These are phyloP conservation scores for Chrysoporthe cubensis DNA, from an alignment of 2,329 filamentous ascomycete species.

Conservation along the genomic window DNA sequence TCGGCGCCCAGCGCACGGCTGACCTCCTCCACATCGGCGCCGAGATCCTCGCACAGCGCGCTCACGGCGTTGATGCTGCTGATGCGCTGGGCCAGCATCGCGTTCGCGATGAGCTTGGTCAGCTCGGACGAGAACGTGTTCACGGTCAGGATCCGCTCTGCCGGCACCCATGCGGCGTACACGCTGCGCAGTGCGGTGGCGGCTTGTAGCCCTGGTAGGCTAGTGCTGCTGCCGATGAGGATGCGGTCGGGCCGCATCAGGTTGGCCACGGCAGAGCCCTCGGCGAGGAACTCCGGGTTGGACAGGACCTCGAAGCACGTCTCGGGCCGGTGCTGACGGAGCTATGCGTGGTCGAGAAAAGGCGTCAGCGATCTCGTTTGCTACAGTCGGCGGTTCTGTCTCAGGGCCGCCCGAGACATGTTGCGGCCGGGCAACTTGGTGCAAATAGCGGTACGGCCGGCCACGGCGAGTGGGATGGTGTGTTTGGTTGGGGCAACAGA, in stretches of 20 bases:
- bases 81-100: slow-evolving; percentile 66
- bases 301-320: slow-evolving; percentile 62
- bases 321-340: slow-evolving; percentile 44
- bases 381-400: not conserved
- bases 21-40: slow-evolving; percentile 62
- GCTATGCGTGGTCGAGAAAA: slow-evolving; percentile 26
- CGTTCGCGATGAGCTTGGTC: slow-evolving; percentile 65
- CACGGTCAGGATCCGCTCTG: slow-evolving; percentile 57
- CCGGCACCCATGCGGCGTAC: slow-evolving; percentile 61
- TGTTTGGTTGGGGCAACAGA: not conserved
- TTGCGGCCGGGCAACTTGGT: slow-evolving; percentile 5
- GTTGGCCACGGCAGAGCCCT: slow-evolving; percentile 63
- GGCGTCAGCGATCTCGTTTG: not conserved
- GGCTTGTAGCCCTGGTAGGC: slow-evolving; percentile 50
- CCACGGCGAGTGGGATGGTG: not conserved
- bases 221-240: slow-evolving; percentile 61
- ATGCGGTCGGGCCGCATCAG: slow-evolving; percentile 61
- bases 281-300: slow-evolving; percentile 67
- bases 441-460: not conserved
- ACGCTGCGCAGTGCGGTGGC: slow-evolving; percentile 54
- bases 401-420: slow-evolving; percentile 21
- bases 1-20: slow-evolving; percentile 60
- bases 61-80: slow-evolving; percentile 66
- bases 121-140: slow-evolving; percentile 66
- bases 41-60: slow-evolving; percentile 63